A percentile compares a stretch with the other conserved stretches of the same genome.
phyloP scores from a whole-genome alignment of 306 rosid genomes.

The Casuarina cunninghamiana region DNA sequence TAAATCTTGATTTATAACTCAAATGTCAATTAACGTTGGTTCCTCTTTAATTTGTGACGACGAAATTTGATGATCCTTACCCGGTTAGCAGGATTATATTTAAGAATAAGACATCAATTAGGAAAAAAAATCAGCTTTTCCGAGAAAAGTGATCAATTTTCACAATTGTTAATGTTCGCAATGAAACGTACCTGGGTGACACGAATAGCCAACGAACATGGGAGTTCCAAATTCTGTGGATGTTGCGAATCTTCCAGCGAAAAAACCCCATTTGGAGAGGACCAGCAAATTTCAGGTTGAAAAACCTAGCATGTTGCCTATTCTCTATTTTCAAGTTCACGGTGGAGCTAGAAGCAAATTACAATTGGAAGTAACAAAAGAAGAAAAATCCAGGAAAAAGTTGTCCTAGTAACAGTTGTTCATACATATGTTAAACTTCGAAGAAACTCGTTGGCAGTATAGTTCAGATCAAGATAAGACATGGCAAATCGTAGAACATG shows the following conservation, averaged over 20 bases:
- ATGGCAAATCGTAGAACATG: conserved; percentile 10
- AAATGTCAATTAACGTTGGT: too few species aligned
- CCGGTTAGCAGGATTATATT: too few species aligned
- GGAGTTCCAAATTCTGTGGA: background rate
- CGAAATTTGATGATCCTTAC: background rate
- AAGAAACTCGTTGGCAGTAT: conserved; percentile 22
- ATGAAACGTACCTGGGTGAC: too few species aligned
- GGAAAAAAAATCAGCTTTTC: background rate
- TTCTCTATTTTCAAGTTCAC: background rate
- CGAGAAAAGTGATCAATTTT: background rate
- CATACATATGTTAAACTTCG: conserved; percentile 19
- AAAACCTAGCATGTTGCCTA: too few species aligned
- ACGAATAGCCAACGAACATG: background rate
- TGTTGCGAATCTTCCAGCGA: background rate
- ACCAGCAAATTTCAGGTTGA: background rate
- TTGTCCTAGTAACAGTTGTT: too few species aligned
- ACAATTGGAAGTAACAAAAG: background rate
- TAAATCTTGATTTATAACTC: too few species aligned
- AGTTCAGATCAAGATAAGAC: conserved; percentile 5
- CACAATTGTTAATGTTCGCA: background rate
- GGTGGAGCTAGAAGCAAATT: background rate
- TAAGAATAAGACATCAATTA: background rate
- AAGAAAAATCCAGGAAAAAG: background rate
- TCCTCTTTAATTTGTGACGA: too few species aligned
- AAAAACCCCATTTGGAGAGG: background rate